A percentile compares a stretch with the other conserved stretches of the same genome.
Conservation (phyloP, 805 yeast species). For the Tetrapisispora arboricola region DNA sequence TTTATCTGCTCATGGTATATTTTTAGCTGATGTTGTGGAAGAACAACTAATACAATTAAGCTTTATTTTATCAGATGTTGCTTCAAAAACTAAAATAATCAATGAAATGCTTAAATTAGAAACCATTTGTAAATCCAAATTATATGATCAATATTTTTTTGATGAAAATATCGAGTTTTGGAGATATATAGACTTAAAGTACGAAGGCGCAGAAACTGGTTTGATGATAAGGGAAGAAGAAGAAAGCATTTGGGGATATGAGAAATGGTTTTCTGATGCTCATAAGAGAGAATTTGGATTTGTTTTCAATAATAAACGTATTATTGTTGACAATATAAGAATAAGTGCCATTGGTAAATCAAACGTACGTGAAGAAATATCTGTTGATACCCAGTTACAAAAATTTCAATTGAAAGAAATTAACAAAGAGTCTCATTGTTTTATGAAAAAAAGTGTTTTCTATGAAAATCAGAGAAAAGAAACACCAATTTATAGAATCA, state of each 20-base stretch:
- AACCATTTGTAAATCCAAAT: constrained; percentile 16
- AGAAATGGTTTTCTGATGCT: constrained; percentile 37
- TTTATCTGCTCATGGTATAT: constrained; percentile 80
- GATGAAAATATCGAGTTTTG: constrained; percentile 42
- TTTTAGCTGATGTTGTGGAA: constrained; percentile 74
- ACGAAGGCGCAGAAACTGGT: constrained; percentile 83
- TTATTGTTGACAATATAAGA: constrained; percentile 63
- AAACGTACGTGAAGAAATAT: constrained; percentile 30
- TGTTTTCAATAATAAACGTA: constrained; percentile 42
- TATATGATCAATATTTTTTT: constrained; percentile 44
- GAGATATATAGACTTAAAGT: constrained; percentile 64
- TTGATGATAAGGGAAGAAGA: constrained; percentile 47
- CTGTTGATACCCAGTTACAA: constrained; percentile 45
- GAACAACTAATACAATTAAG: constrained; percentile 72
- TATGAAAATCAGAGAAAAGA: constrained; percentile 42
- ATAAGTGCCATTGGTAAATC: constrained; percentile 66
- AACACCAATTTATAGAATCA: constrained; percentile 48
- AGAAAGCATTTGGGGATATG: constrained; percentile 27
- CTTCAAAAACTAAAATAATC: constrained; percentile 29
- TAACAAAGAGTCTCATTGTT: constrained; percentile 21
- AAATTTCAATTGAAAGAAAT: constrained; percentile 20
- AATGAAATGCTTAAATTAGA: constrained; percentile 39
- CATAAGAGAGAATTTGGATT: constrained; percentile 73
- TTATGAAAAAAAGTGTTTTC: constrained; percentile 38
- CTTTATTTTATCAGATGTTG: constrained; percentile 28